Evolutionary conservation across 2,329 filamentous ascomycete species (phyloP).

Genomic region (Fusarium zealandicum): DNA sequence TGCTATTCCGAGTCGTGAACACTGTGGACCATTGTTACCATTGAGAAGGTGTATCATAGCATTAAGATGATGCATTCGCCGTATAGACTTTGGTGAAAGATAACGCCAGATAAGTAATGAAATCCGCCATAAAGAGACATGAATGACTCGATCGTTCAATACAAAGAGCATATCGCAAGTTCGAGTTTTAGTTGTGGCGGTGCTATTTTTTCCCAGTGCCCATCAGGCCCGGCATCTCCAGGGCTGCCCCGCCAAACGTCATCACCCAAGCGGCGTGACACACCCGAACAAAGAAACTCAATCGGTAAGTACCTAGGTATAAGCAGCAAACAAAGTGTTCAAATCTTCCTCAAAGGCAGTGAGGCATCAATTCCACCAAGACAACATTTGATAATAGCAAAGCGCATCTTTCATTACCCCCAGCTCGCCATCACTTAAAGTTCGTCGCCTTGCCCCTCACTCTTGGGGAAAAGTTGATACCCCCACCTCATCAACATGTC

Average conservation of each 20-base stretch:
- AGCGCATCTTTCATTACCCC: not conserved
- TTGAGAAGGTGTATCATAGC: no score
- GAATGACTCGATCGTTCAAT: no score
- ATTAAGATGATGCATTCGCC: no score
- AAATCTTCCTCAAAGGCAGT: conserved; percentile 1
- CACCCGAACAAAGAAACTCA: conserved; percentile 18
- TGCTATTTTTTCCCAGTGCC: conserved; percentile 11
- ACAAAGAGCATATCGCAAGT: no score
- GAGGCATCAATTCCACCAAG: not conserved
- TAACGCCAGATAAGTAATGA: no score
- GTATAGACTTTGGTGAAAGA: no score
- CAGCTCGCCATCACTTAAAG: not conserved
- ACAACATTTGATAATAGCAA: not conserved
- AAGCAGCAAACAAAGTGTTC: no score
- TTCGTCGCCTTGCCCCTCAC: conserved; percentile 14
- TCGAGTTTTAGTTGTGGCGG: not conserved
- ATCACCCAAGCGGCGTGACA: conserved; percentile 35
- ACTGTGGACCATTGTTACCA: no score
- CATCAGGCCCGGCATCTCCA: not conserved
- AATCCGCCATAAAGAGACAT: no score
- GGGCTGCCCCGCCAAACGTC: conserved; percentile 36
- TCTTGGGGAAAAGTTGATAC: conserved; percentile 10
- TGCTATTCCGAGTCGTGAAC: no score
- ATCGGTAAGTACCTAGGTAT: no score
- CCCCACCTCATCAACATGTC: conserved; percentile 55